Base-by-base conservation (phyloP, 2,329 filamentous ascomycete genomes). In the Trichoderma breve region DNA sequence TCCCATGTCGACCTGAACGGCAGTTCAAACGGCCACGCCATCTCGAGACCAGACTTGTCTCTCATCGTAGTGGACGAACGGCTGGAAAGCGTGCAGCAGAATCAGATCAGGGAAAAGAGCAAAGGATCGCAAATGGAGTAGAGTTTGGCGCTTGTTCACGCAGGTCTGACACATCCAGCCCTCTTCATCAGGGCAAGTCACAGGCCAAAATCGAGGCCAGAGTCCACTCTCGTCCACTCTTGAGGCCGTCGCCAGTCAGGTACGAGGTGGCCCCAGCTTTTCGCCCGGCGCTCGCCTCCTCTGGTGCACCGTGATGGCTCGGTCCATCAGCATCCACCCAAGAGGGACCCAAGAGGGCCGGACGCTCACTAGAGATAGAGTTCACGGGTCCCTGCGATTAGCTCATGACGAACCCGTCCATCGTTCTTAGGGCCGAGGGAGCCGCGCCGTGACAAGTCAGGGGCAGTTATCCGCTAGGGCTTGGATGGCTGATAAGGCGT, bases 161-260 rank as follows among this genome's bases (percentile, higher is more conserved):
- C 61, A 65, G 26, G 70, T 71, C 64, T 71, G 53, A 71, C 60
- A 65, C 36, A 65, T 21, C 34, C 62, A 55, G n/a, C 61, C 68
- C 61, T 57, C 43, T 12, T 55, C 58, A 30, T 63, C 30, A 70
- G 68, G 68, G 58, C 28, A 55, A 57, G 14, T 18, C 58, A 39
- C 32, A 39, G 67, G 67, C 60, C 58, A 47, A 26, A 21, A 6
- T 51, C n/a, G 36, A 51, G 43, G 21, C 68, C 32, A 63, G 30
- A 55, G 53, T 8, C 43, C 57, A 32, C 43, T 34, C 30, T 14
- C 12, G 39, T n/a, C 39, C 43, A 51, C 43, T 51, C 43, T 51
- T 21, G 43, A 70, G 6, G 30, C 68, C 58, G 55, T 63, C 58
- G 30, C 30, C 43, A 30, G 28, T 32, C 58, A 63, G 39, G 68